Percentiles rank a stretch among this genome's conserved stretches.
phyloP scores from a whole-genome alignment of 768 basidiomycete genomes.

The Crepidotus variabilis region DNA sequence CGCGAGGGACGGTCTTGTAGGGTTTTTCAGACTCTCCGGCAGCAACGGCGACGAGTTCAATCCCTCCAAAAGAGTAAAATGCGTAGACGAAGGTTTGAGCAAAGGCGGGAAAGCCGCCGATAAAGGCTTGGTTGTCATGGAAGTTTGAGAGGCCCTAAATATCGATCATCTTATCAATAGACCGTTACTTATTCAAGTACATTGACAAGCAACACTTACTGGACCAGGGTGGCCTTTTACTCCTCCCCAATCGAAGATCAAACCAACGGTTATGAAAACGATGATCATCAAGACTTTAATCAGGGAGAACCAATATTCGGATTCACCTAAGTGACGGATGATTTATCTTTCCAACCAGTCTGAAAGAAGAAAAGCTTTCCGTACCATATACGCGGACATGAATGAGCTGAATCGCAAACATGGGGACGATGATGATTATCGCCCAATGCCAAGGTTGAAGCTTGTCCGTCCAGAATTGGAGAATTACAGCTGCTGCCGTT shows the following conservation, averaged over 20 bases:
- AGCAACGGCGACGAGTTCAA: constrained; percentile 70
- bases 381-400: constrained; percentile 54
- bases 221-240: constrained; percentile 56
- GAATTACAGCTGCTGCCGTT: constrained; percentile 52
- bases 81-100: constrained; percentile 63
- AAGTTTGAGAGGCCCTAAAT: constrained; percentile 48
- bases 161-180: constrained; percentile 2
- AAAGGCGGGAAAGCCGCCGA: constrained; percentile 50
- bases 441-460: constrained; percentile 55
- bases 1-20: constrained; percentile 57
- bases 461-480: constrained; percentile 46
- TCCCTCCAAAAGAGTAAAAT: constrained; percentile 67
- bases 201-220: constrained; percentile 25
- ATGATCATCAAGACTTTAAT: constrained; percentile 62
- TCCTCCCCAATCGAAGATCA: constrained; percentile 62
- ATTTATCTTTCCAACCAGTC: not conserved
- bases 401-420: constrained; percentile 51
- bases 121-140: constrained; percentile 45
- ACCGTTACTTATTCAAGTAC: not conserved
- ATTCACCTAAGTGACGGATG: constrained; percentile 40
- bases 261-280: constrained; percentile 58
- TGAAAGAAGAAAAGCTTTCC: constrained; percentile 1
- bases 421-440: constrained; percentile 48
- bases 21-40: constrained; percentile 67
- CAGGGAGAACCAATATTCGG: constrained; percentile 60